Conservation (phyloP, 2,329 filamentous ascomycete species). For the Ceratocystis eucalypticola region DNA sequence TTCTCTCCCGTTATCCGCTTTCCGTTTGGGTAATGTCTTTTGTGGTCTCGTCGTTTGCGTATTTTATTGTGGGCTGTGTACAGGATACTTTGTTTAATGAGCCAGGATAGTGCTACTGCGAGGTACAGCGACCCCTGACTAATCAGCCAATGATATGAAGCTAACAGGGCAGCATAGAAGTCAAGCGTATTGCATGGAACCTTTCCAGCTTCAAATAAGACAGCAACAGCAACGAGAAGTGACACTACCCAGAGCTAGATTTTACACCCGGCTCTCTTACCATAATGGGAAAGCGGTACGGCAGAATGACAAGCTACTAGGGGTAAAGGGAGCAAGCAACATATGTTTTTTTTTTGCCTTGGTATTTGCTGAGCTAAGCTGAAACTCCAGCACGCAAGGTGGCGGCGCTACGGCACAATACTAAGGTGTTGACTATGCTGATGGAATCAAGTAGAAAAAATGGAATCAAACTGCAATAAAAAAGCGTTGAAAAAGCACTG, state of each 20-base stretch:
- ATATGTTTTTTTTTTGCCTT: background rate
- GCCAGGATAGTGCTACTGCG: background rate
- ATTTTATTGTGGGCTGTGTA: background rate
- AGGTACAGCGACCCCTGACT: slow-evolving; percentile 14
- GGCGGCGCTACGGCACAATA: background rate
- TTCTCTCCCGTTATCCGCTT: background rate
- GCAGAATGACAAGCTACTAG: background rate
- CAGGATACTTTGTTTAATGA: background rate
- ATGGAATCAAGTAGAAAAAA: slow-evolving; percentile 2
- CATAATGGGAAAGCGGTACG: background rate
- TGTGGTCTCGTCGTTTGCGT: background rate
- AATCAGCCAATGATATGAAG: slow-evolving; percentile 16
- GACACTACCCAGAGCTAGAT: background rate
- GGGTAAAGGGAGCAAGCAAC: too few species aligned
- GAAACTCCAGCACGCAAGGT: background rate
- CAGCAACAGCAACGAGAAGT: background rate
- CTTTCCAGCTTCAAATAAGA: slow-evolving; percentile 1
- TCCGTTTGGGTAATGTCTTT: background rate
- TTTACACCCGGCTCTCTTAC: background rate
- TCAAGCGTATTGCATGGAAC: slow-evolving; percentile 17
- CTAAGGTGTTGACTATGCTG: background rate
- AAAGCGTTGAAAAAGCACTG: background rate
- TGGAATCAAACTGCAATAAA: background rate
- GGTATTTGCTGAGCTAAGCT: background rate
- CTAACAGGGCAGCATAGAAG: slow-evolving; percentile 13